Percentiles rank a stretch among this genome's conserved stretches.
phyloP scores from a whole-genome alignment of 768 basidiomycete species.

The Naganishia antarctica region DNA sequence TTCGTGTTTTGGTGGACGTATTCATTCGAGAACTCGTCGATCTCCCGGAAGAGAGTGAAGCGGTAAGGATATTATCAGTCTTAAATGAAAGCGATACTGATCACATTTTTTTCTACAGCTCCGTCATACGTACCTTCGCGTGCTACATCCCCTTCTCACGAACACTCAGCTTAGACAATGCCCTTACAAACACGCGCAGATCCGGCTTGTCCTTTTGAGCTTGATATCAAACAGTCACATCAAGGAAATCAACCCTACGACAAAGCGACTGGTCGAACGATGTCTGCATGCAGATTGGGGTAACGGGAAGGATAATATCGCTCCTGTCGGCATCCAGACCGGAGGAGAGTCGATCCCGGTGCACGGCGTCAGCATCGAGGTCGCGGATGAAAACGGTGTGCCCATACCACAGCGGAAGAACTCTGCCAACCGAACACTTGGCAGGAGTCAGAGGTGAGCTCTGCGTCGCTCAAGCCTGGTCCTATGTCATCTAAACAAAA shows the following conservation, averaged over 20 bases:
- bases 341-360: not conserved
- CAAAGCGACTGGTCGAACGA: constrained; percentile 82
- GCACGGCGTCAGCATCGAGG: not conserved
- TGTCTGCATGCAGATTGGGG: constrained; percentile 80
- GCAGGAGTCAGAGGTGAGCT: constrained; percentile 27
- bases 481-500: not conserved
- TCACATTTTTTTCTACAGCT: constrained; percentile 54
- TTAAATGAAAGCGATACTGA: not conserved
- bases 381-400: constrained; percentile 13
- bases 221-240: constrained; percentile 69
- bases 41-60: constrained; percentile 87
- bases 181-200: constrained; percentile 88
- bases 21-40: constrained; percentile 91
- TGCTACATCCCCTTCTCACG: constrained; percentile 87
- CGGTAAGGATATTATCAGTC: constrained; percentile 56
- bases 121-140: constrained; percentile 93
- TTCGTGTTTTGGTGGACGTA: constrained; percentile 92
- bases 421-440: constrained; percentile 2
- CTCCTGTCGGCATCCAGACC: not conserved
- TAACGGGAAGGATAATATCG: constrained; percentile 18
- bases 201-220: constrained; percentile 74
- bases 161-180: constrained; percentile 80
- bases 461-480: not conserved
- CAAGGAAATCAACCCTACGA: constrained; percentile 78
- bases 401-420: not conserved